These are phyloP conservation scores for Citeromyces hawaiiensis DNA, from an alignment of 1,139 yeast species.

Conservation along the genomic window DNA sequence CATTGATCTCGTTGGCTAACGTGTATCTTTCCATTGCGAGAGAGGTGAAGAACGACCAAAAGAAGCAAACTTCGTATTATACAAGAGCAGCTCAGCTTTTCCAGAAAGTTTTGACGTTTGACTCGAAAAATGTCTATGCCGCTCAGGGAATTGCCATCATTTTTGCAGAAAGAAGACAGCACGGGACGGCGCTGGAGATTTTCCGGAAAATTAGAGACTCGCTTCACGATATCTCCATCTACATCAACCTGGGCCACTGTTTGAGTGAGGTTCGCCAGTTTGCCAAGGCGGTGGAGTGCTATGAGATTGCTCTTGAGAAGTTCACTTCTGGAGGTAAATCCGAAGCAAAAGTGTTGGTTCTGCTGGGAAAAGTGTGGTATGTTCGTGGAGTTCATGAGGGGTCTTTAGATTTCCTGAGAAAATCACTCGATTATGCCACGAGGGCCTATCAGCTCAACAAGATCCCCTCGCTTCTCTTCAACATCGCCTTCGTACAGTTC, in stretches of 20 bases:
- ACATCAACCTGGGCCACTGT: conserved; percentile 82
- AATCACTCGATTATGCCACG: conserved; percentile 49
- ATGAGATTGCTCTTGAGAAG: conserved; percentile 64
- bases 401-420: conserved; percentile 42
- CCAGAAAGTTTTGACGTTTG: conserved; percentile 77
- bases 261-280: conserved; percentile 71
- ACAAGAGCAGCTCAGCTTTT: conserved; percentile 82
- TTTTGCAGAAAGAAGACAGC: conserved; percentile 76
- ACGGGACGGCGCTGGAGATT: conserved; percentile 69
- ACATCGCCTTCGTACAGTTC: conserved; percentile 73
- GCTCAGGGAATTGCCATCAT: conserved; percentile 96
- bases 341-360: conserved; percentile 52
- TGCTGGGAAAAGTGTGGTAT: conserved; percentile 86
- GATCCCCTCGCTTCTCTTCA: conserved; percentile 46
- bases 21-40: conserved; percentile 75
- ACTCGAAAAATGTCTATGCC: conserved; percentile 81
- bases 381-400: conserved; percentile 65
- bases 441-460: conserved; percentile 30
- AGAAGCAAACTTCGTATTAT: conserved; percentile 51
- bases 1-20: conserved; percentile 83
- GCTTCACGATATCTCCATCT: conserved; percentile 62
- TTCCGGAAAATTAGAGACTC: conserved; percentile 87
- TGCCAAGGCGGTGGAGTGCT: conserved; percentile 78
- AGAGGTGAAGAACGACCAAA: conserved; percentile 39
- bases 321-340: conserved; percentile 37